These are phyloP conservation scores for Albatrellus ellisii DNA, from an alignment of 768 basidiomycete genomes.

Conservation along the genomic window DNA sequence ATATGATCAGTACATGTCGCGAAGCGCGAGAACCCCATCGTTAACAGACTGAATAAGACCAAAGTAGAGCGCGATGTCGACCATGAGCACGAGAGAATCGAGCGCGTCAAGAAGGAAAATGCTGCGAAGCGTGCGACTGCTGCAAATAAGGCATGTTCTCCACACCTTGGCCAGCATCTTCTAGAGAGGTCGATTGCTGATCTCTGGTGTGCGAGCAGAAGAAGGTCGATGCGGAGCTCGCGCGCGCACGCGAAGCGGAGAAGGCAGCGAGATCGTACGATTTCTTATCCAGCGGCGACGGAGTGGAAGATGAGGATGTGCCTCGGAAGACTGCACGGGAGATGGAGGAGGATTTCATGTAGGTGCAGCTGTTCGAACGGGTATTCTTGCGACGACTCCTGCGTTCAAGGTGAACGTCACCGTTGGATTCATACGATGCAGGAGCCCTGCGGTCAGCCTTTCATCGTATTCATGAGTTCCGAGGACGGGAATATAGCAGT, in stretches of 20 bases:
- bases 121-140: slow-evolving; percentile 48
- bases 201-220: slow-evolving; percentile 43
- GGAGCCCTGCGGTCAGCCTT: too few relatives aligned
- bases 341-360: slow-evolving; percentile 87
- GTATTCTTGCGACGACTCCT: not conserved
- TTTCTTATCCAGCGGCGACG: slow-evolving; percentile 54
- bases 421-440: not conserved
- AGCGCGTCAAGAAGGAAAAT: slow-evolving; percentile 68
- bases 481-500: too few relatives aligned
- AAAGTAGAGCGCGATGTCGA: slow-evolving; percentile 77
- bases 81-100: slow-evolving; percentile 80
- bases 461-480: too few relatives aligned
- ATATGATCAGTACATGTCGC: slow-evolving; percentile 49
- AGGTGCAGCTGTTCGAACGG: slow-evolving; percentile 1
- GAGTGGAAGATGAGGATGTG: slow-evolving; percentile 36
- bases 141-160: slow-evolving; percentile 43
- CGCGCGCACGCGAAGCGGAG: slow-evolving; percentile 66
- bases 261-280: slow-evolving; percentile 86
- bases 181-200: not conserved
- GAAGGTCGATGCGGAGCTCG: slow-evolving; percentile 67
- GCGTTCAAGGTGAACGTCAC: not conserved
- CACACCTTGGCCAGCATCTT: not conserved
- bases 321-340: slow-evolving; percentile 49
- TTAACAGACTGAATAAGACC: slow-evolving; percentile 91
- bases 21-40: slow-evolving; percentile 76